phyloP scores from a whole-genome alignment of 1,139 yeast species.

The Pichia sp. region DNA sequence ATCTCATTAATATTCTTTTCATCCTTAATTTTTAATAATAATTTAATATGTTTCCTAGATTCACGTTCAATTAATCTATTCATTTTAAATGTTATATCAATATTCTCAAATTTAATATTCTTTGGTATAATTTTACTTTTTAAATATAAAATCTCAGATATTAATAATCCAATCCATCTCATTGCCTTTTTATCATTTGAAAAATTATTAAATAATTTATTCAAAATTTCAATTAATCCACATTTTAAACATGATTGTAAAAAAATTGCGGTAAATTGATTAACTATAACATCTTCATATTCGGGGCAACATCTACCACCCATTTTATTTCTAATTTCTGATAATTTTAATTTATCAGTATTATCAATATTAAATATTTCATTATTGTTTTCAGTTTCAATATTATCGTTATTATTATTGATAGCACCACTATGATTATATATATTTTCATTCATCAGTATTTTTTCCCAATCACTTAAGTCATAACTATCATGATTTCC shows the following conservation, averaged over 20 bases:
- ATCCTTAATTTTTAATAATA: conserved; percentile 4
- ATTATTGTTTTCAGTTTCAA: too few species aligned
- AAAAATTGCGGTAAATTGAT: conserved; percentile 61
- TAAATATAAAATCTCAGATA: conserved; percentile 56
- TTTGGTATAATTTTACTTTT: conserved; percentile 50
- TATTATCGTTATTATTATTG: conserved; percentile 1
- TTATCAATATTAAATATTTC: too few species aligned
- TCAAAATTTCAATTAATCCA: conserved; percentile 47
- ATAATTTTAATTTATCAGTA: not conserved
- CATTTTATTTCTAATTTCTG: conserved; percentile 3
- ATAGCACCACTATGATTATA: not conserved
- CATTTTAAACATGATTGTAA: conserved; percentile 50
- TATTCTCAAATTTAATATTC: conserved; percentile 15
- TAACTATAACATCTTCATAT: conserved; percentile 28
- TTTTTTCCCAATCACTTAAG: conserved; percentile 10
- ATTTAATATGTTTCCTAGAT: conserved; percentile 20
- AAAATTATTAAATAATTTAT: conserved; percentile 35
- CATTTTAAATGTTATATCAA: conserved; percentile 21
- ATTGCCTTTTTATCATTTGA: conserved; percentile 37
- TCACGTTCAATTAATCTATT: conserved; percentile 26
- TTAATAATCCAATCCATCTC: conserved; percentile 55
- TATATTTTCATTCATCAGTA: not conserved
- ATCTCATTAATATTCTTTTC: not conserved
- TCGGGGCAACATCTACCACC: conserved; percentile 22
- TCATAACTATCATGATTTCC: conserved; percentile 9